Base-by-base conservation (phyloP, 176 grass and related monocot genomes). In the Oryza glaberrima region DNA sequence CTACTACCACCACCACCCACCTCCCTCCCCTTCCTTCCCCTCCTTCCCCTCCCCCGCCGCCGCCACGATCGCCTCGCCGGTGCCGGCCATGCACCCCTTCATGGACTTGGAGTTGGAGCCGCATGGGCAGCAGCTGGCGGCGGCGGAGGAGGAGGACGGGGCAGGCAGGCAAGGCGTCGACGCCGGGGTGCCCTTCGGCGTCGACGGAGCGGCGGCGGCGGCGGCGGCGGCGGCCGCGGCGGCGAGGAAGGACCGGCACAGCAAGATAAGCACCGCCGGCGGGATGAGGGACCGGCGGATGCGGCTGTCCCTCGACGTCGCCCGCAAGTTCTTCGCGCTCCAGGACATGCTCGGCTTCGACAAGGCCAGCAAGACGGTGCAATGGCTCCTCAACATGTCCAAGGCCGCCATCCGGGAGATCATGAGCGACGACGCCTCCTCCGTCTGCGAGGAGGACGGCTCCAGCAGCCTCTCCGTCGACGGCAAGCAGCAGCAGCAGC, bases 291-390 rank as follows among this genome's bases (percentile, higher is more conserved):
- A 98, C 85, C 84, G 96, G 32, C 85, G 96, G 87, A 98, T 98
- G 96, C 84, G 96, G 66, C 91, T 98, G 8, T 98, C 96, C 30
- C 89, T 91, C 34, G 93, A 95, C 64, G 88, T 98, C 65, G 96
- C 96, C 16, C 89, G 89, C 64, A 92, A 88, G 77, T 98, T 98
- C 84, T 98, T 98, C 69, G 89, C 86, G 64, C 87, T 98, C 9
- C 96, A 98, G 88, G 96, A 98, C 83, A 83, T 87, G 91, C 92
- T 98, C 64, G 89, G 96, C 38, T 98, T 92, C 78, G 96, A 98
- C 82, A 98, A 95, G 82, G 91, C 96, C 23, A 98, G 96, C 93
- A 98, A 98, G 85, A 98, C 96, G 41, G 89, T 98, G 69, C 89
- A 95, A 80, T 98, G 96, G 96, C 91, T 98, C 72, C 93, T 98